A percentile compares a stretch with the other conserved stretches of the same genome.
phyloP scores from a whole-genome alignment of 768 basidiomycete genomes.

The Psilocybe tampanensis region DNA sequence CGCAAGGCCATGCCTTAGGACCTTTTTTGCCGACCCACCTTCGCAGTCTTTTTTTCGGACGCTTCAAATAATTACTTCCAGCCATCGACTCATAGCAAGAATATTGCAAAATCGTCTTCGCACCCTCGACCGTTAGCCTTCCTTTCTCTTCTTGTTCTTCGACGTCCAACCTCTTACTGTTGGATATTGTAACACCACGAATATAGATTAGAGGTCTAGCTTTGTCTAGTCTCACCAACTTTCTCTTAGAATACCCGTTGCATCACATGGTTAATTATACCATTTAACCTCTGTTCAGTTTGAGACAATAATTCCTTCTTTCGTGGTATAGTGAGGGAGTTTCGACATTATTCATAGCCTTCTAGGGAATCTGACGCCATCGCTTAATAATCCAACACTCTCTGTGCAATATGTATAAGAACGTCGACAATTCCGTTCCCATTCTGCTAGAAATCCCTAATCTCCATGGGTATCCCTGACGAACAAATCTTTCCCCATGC shows the following conservation, averaged over 20 bases:
- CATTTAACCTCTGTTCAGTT: too few species aligned
- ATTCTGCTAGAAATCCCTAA: not conserved
- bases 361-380: constrained; percentile 8
- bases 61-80: not conserved
- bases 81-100: too few species aligned
- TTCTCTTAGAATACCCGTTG: not conserved
- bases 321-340: not conserved
- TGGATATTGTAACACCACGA: constrained; percentile 10
- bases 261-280: constrained; percentile 1
- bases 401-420: constrained; percentile 1
- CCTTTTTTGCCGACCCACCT: not conserved
- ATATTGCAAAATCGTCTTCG: too few species aligned
- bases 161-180: constrained; percentile 11
- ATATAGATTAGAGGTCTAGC: constrained; percentile 11
- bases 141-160: not conserved
- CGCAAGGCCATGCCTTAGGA: not conserved
- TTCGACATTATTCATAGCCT: constrained; percentile 1
- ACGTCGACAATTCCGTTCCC: not conserved
- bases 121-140: too few species aligned
- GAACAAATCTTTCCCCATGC: constrained; percentile 58
- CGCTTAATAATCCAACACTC: not conserved
- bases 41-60: not conserved
- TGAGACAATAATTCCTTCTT: too few species aligned
- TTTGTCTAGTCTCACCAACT: not conserved
- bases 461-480: constrained; percentile 46